These are phyloP conservation scores for Diaporthe australafricana DNA, from an alignment of 2,329 filamentous ascomycete species.

Conservation along the genomic window DNA sequence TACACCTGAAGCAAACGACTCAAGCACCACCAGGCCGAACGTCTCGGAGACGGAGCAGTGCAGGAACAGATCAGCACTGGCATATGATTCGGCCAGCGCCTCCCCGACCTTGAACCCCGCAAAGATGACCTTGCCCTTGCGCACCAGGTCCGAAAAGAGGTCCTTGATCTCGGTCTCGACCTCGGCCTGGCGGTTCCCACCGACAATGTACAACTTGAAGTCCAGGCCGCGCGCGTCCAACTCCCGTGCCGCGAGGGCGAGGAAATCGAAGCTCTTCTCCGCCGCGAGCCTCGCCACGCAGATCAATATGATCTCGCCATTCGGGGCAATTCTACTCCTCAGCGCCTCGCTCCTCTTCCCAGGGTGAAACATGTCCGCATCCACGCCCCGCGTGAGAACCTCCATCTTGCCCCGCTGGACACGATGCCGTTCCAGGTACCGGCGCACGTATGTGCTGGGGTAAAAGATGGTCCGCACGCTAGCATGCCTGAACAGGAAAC, in stretches of 20 bases:
- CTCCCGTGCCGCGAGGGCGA: constrained; percentile 65
- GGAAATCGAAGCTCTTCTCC: constrained; percentile 78
- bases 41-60: constrained; percentile 80
- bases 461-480: constrained; percentile 77
- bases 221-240: constrained; percentile 66
- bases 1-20: constrained; percentile 78
- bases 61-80: constrained; percentile 76
- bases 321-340: constrained; percentile 66
- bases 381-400: constrained; percentile 73
- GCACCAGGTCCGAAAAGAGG: constrained; percentile 64
- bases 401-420: constrained; percentile 69
- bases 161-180: constrained; percentile 71
- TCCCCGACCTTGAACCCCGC: constrained; percentile 73
- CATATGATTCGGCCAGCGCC: constrained; percentile 73
- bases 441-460: constrained; percentile 71
- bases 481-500: constrained; percentile 72
- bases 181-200: constrained; percentile 73
- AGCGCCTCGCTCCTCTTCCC: constrained; percentile 61
- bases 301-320: constrained; percentile 73
- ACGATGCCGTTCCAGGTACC: constrained; percentile 69
- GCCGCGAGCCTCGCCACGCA: constrained; percentile 76
- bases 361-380: constrained; percentile 72
- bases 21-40: constrained; percentile 77
- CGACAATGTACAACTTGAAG: constrained; percentile 76
- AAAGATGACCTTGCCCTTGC: constrained; percentile 69